Conservation (phyloP, 345 rosid genomes). For the Luvunga scandens region DNA sequence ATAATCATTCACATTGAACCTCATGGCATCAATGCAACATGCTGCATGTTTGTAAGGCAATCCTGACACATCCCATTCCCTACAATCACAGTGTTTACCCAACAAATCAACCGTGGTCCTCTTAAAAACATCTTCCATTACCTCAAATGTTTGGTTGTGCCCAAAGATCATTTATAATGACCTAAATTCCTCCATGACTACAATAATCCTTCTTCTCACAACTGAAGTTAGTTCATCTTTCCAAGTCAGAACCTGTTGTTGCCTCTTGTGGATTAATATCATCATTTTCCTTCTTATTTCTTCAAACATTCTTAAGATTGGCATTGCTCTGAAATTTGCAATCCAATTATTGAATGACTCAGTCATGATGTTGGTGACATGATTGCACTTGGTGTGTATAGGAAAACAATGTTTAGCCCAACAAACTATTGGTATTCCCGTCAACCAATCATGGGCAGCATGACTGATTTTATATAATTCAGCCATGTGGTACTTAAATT, state of each 20-base stretch:
- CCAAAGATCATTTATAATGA: background rate
- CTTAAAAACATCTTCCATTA: background rate
- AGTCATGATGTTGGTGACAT: background rate
- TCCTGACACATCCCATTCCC: background rate
- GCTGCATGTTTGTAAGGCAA: background rate
- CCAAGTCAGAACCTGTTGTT: background rate
- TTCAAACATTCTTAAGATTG: background rate
- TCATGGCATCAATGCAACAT: background rate
- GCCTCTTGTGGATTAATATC: background rate
- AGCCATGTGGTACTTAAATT: background rate
- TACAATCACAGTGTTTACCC: background rate
- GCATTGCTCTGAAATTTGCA: rapidly evolving
- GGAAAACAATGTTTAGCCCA: background rate
- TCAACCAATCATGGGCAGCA: background rate
- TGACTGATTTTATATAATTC: background rate
- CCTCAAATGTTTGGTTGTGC: background rate
- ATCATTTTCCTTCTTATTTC: background rate
- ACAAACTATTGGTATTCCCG: background rate
- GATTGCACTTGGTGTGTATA: background rate
- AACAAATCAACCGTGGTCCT: background rate
- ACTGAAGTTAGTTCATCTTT: rapidly evolving
- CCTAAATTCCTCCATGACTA: background rate
- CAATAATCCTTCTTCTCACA: background rate
- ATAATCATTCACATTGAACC: background rate
- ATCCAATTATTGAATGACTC: background rate